A percentile compares a stretch with the other conserved stretches of the same genome.
phyloP scores from a whole-genome alignment of 192 early-diverging fungal genomes.

The Mortierella antarctica region DNA sequence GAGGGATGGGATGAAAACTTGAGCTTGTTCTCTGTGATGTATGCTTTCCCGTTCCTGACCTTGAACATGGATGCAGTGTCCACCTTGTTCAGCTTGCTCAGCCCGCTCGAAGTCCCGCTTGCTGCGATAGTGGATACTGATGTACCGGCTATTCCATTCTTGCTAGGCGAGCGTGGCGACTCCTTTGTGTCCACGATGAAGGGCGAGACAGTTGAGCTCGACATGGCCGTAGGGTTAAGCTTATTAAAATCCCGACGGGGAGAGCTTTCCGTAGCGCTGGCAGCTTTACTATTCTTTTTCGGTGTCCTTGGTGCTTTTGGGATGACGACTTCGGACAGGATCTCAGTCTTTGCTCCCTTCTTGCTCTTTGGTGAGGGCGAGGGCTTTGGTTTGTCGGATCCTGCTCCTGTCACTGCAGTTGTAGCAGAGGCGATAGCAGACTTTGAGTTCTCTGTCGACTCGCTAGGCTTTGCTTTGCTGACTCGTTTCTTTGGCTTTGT shows the following conservation, averaged over 20 bases:
- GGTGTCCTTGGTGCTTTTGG: background rate
- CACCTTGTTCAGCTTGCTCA: slow-evolving; percentile 36
- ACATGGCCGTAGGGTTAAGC: background rate
- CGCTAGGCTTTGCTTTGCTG: slow-evolving; percentile 12
- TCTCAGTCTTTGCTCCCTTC: background rate
- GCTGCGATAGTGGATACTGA: background rate
- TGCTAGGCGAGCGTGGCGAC: slow-evolving; percentile 12
- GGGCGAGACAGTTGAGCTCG: background rate
- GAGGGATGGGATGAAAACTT: slow-evolving; percentile 37
- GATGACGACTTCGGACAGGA: background rate
- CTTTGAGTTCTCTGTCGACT: slow-evolving; percentile 4
- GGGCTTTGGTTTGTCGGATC: background rate
- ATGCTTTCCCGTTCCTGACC: slow-evolving; percentile 42
- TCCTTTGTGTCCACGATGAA: slow-evolving; percentile 2
- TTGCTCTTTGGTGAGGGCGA: background rate
- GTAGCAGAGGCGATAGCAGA: background rate
- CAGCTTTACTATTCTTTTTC: background rate
- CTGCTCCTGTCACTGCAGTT: background rate
- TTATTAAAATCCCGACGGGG: background rate
- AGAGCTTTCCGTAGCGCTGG: background rate
- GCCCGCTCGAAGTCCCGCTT: background rate
- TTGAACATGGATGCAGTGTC: slow-evolving; percentile 49
- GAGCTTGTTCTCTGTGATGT: slow-evolving; percentile 46
- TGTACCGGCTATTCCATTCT: background rate
- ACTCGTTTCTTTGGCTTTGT: slow-evolving; percentile 16